These are phyloP conservation scores for Eucalyptus pauciflora DNA, from an alignment of 345 rosid species.

Conservation along the genomic window DNA sequence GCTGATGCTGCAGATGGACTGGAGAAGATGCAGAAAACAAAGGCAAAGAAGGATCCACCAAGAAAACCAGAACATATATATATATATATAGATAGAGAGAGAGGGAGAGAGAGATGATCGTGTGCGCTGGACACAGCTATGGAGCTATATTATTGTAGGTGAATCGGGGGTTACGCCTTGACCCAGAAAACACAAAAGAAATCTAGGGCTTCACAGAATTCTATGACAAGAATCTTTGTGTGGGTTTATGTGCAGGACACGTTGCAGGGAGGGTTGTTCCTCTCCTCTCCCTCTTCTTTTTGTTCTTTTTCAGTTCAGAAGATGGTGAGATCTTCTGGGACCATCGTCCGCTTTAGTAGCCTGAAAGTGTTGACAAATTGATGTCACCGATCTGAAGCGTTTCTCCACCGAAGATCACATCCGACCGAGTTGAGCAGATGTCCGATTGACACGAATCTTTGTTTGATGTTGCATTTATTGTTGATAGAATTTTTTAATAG, in stretches of 20 bases:
- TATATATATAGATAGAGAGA: not conserved
- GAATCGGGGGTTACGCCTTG: not conserved
- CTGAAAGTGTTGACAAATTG: not conserved
- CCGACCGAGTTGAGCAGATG: not conserved
- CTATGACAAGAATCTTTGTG: not conserved
- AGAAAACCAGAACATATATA: not conserved
- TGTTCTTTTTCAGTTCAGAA: not conserved
- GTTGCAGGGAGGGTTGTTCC: not conserved
- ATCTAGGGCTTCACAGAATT: not conserved
- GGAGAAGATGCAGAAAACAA: not conserved
- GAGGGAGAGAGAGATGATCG: not conserved
- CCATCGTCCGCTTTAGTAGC: not conserved
- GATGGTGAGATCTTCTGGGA: not conserved
- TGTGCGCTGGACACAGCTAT: not conserved
- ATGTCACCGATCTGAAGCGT: not conserved
- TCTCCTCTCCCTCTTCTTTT: not conserved
- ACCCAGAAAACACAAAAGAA: not conserved
- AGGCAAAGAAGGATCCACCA: not conserved
- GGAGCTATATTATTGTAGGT: not conserved
- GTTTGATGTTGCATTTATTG: not conserved
- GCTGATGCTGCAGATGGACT: not conserved
- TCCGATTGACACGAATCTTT: not conserved
- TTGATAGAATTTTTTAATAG: not conserved
- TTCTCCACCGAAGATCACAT: not conserved
- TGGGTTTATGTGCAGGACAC: slow-evolving; percentile 9